A percentile compares a stretch with the other conserved stretches of the same genome.
Conservation (phyloP, 2,329 filamentous ascomycete genomes). For the Cladosporium colombiae region DNA sequence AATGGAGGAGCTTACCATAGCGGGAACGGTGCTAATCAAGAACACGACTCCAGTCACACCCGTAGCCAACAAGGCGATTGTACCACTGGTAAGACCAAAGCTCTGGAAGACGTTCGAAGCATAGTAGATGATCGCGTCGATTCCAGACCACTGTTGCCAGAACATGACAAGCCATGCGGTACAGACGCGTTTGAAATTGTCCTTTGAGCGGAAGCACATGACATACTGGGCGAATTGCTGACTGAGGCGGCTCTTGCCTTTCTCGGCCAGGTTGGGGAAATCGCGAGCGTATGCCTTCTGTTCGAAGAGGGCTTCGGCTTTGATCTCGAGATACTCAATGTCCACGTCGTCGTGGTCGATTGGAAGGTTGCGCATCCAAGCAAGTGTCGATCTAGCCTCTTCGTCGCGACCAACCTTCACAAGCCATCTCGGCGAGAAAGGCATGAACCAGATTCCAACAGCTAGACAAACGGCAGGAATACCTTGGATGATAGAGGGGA, state of each 20-base stretch:
- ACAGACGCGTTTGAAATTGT: slow-evolving; percentile 30
- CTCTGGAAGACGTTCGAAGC: slow-evolving; percentile 39
- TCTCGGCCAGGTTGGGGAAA: slow-evolving; percentile 22
- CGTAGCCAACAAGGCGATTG: slow-evolving; percentile 12
- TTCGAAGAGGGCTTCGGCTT: slow-evolving; percentile 32
- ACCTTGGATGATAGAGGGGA: slow-evolving; percentile 52
- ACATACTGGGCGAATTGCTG: slow-evolving; percentile 24
- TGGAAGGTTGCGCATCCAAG: slow-evolving; percentile 29
- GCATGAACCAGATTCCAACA: slow-evolving; percentile 33
- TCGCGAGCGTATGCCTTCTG: slow-evolving; percentile 25
- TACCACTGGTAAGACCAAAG: slow-evolving; percentile 9
- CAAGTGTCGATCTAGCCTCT: slow-evolving; percentile 28
- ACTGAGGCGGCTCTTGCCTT: slow-evolving; percentile 18
- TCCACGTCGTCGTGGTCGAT: slow-evolving; percentile 28
- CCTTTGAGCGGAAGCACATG: slow-evolving; percentile 21
- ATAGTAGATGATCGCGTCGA: slow-evolving; percentile 48
- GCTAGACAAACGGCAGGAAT: slow-evolving; percentile 35
- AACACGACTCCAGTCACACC: slow-evolving; percentile 17
- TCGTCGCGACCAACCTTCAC: slow-evolving; percentile 32
- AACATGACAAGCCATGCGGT: slow-evolving; percentile 29
- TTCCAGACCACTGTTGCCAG: slow-evolving; percentile 43
- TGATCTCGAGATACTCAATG: slow-evolving; percentile 36
- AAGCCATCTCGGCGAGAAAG: slow-evolving; percentile 34
- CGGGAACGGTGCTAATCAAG: slow-evolving; percentile 8
- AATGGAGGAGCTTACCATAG: slow-evolving; percentile 1